phyloP scores from a whole-genome alignment of 2,329 filamentous ascomycete genomes.

The Xylariaceae sp. region DNA sequence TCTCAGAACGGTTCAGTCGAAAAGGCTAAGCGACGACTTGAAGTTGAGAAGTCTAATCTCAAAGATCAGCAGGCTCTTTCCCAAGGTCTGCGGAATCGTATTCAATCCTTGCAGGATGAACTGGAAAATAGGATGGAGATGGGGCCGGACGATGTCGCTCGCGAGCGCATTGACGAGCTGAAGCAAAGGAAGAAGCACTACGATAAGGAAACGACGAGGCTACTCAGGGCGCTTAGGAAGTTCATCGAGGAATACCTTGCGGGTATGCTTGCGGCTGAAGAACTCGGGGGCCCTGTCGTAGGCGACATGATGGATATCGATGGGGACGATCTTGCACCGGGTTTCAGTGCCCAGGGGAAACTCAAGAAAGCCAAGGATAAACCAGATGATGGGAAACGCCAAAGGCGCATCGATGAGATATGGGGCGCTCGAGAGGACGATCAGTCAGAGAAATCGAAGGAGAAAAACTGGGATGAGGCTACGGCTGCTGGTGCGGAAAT shows the following conservation, averaged over 20 bases:
- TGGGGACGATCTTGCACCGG: conserved; percentile 60
- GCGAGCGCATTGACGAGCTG: conserved; percentile 64
- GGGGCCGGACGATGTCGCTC: conserved; percentile 62
- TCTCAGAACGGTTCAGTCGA: conserved; percentile 48
- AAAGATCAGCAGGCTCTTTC: conserved; percentile 60
- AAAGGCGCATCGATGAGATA: conserved; percentile 66
- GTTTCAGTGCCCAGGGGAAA: conserved; percentile 63
- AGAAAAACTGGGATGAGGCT: conserved; percentile 48
- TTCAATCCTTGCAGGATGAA: conserved; percentile 60
- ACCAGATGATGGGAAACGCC: conserved; percentile 53
- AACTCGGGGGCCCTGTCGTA: conserved; percentile 80
- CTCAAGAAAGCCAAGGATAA: conserved; percentile 51
- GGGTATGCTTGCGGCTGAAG: conserved; percentile 78
- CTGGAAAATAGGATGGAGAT: conserved; percentile 60
- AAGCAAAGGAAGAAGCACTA: conserved; percentile 61
- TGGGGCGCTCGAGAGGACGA: conserved; percentile 49
- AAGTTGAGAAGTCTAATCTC: conserved; percentile 53
- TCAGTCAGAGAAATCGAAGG: conserved; percentile 25
- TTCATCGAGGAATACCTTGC: conserved; percentile 75
- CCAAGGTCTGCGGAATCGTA: conserved; percentile 55
- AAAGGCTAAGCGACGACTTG: conserved; percentile 49
- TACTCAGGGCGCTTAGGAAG: conserved; percentile 66
- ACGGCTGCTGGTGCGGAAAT: conserved; percentile 59
- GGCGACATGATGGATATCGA: conserved; percentile 71
- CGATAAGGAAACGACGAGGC: conserved; percentile 59